phyloP scores from a whole-genome alignment of 1,284 basidiomycete species.

The Irpex sp. region DNA sequence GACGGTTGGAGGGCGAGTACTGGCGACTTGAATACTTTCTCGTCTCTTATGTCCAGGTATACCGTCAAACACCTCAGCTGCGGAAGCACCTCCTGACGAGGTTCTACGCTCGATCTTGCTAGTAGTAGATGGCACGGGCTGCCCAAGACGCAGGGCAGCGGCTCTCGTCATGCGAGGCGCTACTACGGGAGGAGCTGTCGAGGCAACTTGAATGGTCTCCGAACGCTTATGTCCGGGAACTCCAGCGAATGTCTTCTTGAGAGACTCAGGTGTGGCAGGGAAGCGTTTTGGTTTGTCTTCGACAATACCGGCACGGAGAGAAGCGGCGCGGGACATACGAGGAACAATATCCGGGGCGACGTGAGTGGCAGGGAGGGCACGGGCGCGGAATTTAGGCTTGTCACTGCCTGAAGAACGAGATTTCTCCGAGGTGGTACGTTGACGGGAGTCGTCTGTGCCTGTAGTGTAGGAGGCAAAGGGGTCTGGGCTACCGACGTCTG shows the following conservation, averaged over 20 bases:
- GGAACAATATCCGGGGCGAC: slow-evolving; percentile 68
- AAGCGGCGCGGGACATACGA: slow-evolving; percentile 73
- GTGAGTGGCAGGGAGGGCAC: slow-evolving; percentile 62
- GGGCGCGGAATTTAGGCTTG: slow-evolving; percentile 63
- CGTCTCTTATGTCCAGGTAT: slow-evolving; percentile 80
- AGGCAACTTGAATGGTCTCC: slow-evolving; percentile 64
- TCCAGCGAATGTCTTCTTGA: slow-evolving; percentile 62
- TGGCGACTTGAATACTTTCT: slow-evolving; percentile 67
- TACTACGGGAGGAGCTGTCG: slow-evolving; percentile 67
- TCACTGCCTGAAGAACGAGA: slow-evolving; percentile 32
- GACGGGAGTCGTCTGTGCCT: slow-evolving; percentile 23
- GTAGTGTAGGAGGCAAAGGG: slow-evolving; percentile 3
- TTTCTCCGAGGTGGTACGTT: slow-evolving; percentile 17
- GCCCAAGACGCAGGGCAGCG: slow-evolving; percentile 61
- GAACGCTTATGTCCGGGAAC: slow-evolving; percentile 76
- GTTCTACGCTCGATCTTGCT: slow-evolving; percentile 10
- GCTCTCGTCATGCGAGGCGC: slow-evolving; percentile 73
- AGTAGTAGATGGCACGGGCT: slow-evolving; percentile 14
- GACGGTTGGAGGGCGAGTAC: slow-evolving; percentile 57
- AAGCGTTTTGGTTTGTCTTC: slow-evolving; percentile 37
- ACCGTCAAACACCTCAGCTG: slow-evolving; percentile 57
- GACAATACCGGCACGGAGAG: slow-evolving; percentile 60
- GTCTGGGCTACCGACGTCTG: slow-evolving; percentile 32
- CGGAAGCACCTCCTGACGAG: neutral
- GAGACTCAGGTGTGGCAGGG: slow-evolving; percentile 54